Conservation (phyloP, 768 basidiomycete species). For the Trametes sanguinea region DNA sequence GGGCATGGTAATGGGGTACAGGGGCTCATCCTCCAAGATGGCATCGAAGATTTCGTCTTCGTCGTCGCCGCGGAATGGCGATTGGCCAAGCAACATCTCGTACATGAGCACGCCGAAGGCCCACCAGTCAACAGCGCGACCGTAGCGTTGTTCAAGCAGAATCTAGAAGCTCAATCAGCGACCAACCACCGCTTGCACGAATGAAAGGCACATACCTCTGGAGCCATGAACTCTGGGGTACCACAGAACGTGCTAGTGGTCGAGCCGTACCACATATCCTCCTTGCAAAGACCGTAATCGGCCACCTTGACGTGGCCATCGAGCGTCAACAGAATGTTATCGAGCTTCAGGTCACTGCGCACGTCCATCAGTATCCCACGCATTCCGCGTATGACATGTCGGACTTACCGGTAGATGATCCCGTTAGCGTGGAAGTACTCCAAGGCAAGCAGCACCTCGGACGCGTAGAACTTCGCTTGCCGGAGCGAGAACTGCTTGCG, state of each 20-base stretch:
- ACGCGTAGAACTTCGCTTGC: slow-evolving; percentile 98
- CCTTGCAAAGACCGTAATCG: slow-evolving; percentile 98
- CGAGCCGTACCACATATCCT: slow-evolving; percentile 96
- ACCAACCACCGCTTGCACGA: neutral
- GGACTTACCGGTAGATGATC: slow-evolving; percentile 88
- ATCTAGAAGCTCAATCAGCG: slow-evolving; percentile 56
- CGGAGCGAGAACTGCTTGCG: slow-evolving; percentile 98
- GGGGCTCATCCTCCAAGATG: slow-evolving; percentile 95
- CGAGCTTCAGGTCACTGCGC: slow-evolving; percentile 89
- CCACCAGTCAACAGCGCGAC: slow-evolving; percentile 99
- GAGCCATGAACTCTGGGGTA: slow-evolving; percentile 99
- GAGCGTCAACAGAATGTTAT: slow-evolving; percentile 94
- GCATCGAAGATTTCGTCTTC: slow-evolving; percentile 99
- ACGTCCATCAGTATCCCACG: neutral
- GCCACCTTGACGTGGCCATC: slow-evolving; percentile 99
- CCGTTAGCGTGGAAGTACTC: slow-evolving; percentile 99
- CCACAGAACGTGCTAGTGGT: slow-evolving; percentile 99
- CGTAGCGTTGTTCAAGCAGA: slow-evolving; percentile 97
- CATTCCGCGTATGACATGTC: neutral
- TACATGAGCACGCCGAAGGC: slow-evolving; percentile 98
- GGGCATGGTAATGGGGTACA: slow-evolving; percentile 99
- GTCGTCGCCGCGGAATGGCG: slow-evolving; percentile 98
- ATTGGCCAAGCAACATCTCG: slow-evolving; percentile 98
- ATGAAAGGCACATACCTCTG: slow-evolving; percentile 63
- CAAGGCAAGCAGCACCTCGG: slow-evolving; percentile 91